Evolutionary conservation across 192 early-diverging fungal species (phyloP), one percentile per base, ranked within the genome.

Genomic region (Coemansia reversa): DNA sequence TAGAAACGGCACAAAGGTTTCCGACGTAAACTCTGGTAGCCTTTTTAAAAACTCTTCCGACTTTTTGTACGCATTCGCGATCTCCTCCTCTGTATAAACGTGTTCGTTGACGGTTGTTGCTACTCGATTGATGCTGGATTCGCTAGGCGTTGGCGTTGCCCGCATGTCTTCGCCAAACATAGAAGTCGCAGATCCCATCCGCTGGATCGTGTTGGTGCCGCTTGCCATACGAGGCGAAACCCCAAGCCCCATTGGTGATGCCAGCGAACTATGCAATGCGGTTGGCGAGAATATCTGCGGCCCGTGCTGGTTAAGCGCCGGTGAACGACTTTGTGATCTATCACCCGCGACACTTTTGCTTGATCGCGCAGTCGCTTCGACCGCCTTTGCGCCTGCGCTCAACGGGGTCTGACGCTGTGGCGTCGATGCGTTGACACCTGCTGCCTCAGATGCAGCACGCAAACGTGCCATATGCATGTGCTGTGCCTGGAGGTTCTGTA

Each of bases 11-110:
- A 75, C 53, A 51, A 81, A 81, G 47, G 62, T 55, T 51, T 72
- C 70, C 4, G 63, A 69, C 12, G 73, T 81, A 48, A 66, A 81
- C 55, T 60, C 63, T 2, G 69, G 63, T 45, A 81, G 66, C 56
- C 49, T 56, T 32, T 62, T 72, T 20, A 76, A 14, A 49, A 81
- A 81, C 70, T 81, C 79, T 0, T 72, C 66, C 0, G 79, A 81
- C 30, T 49, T 61, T 20, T 50, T 71, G 51, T 62, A 28, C 18
- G 79, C 79, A n/a, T 62, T 60, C 6, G 72, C 73, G 18, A 81
- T 53, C 58, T 81, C 79, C 33, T 72, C 73, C n/a, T 73, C 55
- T 20, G 69, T 69, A 24, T 76, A 81, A 2, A 55, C 53, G 7
- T 39, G 42, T 25, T 57, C 50, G 28, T 50, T 61, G 5, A 54